Evolutionary conservation across 345 rosid genomes (phyloP), one percentile per base, ranked within the genome.

Genomic region (Ricinus communis): DNA sequence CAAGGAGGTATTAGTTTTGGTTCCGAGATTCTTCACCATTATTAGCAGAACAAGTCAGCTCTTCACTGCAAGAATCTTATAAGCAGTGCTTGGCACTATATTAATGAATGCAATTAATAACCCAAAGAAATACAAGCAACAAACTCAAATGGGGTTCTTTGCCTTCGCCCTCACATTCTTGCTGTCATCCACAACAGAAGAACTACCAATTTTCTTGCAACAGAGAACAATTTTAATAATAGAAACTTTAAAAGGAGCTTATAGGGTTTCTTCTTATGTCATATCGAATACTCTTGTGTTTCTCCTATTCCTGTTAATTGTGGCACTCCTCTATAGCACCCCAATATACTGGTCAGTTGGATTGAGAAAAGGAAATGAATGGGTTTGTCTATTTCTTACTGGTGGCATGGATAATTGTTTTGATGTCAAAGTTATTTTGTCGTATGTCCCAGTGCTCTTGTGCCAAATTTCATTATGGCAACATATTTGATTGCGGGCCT

Each of bases 401-500:
- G 68, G 72, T 79, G 41, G 77, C 72, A 9, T 79, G 79, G 79
- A 10, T 79, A 30, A 77, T 75, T 19, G 69, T 79, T 46, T 7
- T 79, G 74, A 79, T 68, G 80, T 72, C 82, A 16, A 79, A 75
- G n/a, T 53, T 79, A 79, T 25, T 71, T 79, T 31, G 79, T 79
- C 58, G 77, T 71, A 58, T 71, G 79, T 65, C 75, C 75, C 40
- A 72, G 74, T 63, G 82, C 74, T 68, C 77, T 79, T 2, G 80
- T 68, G 46, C 80, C 79, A 36, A 71, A 79, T 64, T 79, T 63
- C 74, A 75, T 79, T 33, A 58, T 69, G 71, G 80, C 77, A 22
- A 75, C 72, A 46, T 72, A 74, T 58, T 5, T 80, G 46, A 80
- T 72, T 31, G 79, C 80, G 8, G 74, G 77, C 25, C 24, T 80